Conservation (phyloP, 306 rosid genomes). For the Argentina anserina region DNA sequence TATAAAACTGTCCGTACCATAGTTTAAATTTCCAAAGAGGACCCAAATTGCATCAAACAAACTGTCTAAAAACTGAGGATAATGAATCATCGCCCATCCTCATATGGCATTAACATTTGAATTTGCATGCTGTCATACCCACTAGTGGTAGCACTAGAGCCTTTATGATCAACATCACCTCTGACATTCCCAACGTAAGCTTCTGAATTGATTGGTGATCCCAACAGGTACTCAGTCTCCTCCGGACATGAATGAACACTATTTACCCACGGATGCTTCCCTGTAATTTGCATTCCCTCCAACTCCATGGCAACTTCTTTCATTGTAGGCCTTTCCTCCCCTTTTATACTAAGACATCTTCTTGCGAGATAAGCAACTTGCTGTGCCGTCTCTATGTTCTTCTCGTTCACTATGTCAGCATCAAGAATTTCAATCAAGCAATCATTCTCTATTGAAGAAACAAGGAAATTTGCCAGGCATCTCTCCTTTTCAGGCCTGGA, state of each 20-base stretch:
- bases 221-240: not conserved
- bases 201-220: not conserved
- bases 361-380: not conserved
- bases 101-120: not conserved
- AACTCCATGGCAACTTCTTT: not conserved
- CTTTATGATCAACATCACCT: not conserved
- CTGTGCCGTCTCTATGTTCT: not conserved
- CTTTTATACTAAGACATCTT: not conserved
- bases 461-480: not conserved
- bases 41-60: not conserved
- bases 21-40: no score
- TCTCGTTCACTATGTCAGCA: not conserved
- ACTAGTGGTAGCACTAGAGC: not conserved
- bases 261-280: not conserved
- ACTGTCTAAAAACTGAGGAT: no score
- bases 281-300: not conserved
- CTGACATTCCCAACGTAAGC: not conserved
- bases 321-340: conserved; percentile 6
- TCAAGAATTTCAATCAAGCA: not conserved
- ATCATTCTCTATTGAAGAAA: not conserved
- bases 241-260: not conserved
- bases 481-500: not conserved
- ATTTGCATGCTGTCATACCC: not conserved
- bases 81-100: not conserved
- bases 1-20: not conserved